Base-by-base conservation (phyloP, 129 eudicot genomes). In the Logfia minima region DNA sequence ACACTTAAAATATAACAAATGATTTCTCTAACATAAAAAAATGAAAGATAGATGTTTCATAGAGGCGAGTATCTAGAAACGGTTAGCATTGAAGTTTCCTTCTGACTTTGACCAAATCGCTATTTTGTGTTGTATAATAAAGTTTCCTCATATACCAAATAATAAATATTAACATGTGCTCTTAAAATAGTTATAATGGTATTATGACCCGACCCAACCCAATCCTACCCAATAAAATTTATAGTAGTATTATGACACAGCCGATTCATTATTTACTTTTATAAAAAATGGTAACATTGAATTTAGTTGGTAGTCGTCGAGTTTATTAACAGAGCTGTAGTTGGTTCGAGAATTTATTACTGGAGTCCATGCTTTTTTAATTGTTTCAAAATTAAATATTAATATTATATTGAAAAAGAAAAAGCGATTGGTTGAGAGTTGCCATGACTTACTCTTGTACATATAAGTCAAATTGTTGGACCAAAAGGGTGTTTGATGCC, bases 371-470 rank as follows among this genome's bases (percentile, higher is more conserved):
- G n/a, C 18, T 45, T 13, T 13, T 9, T 41, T 41, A 4, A 2
- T 11, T 48, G 11, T 14, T 48, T 48, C 2, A 34, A 34, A 58
- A 6, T 19, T 58, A 58, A 5, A 58, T 58, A 17, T 3, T 58
- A 58, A 58, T 23, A 24, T 41, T 52, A 8, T 71, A 55, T 9
- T 31, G 9, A 72, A n/a, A n/a, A n/a, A 31, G 66, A 56, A 53
- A 37, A 37, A 10, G 32, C 21, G 22, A 56, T 72, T 55, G 66
- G 77, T 72, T 72, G 77, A 56, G 66, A 55, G 66, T 53, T 51
- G 75, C 48, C 66, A 18, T 29, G 76, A 72, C 76, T 72, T 72
- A 18, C 5, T 28, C n/a, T 29, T 72, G 34, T 9, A 29, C 19
- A 72, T 53, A 48, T 11, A 48, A 14, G 77, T 72, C 66, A 72